phyloP scores from a whole-genome alignment of 192 early-diverging fungal species.

The Tieghemiomyces parasiticus region DNA sequence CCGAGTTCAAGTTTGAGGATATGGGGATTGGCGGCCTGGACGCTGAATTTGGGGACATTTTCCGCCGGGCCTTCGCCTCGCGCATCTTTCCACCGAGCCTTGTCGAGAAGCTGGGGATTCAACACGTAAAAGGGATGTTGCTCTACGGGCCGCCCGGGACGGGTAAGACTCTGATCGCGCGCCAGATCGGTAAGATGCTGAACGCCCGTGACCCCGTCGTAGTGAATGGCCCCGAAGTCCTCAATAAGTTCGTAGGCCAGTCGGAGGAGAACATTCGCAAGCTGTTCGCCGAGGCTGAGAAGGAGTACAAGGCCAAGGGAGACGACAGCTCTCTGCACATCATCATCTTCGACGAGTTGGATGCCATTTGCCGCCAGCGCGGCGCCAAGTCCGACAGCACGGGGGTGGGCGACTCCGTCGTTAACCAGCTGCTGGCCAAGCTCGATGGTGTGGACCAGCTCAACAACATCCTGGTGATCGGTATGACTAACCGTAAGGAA shows the following conservation, averaged over 20 bases:
- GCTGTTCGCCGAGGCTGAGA: constrained; percentile 86
- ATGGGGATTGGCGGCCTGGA: constrained; percentile 97
- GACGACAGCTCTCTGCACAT: constrained; percentile 88
- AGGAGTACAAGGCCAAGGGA: constrained; percentile 84
- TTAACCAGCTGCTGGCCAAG: constrained; percentile 95
- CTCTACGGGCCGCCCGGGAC: constrained; percentile 91
- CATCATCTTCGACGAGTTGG: constrained; percentile 98
- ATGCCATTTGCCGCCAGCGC: constrained; percentile 97
- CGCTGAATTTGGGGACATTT: constrained; percentile 83
- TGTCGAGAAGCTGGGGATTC: constrained; percentile 90
- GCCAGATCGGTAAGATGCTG: constrained; percentile 98
- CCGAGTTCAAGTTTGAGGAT: constrained; percentile 93
- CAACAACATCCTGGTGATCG: constrained; percentile 95
- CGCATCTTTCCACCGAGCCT: constrained; percentile 88
- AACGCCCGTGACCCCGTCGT: constrained; percentile 87
- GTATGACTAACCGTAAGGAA: constrained; percentile 97
- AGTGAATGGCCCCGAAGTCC: constrained; percentile 89
- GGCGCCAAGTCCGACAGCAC: constrained; percentile 83
- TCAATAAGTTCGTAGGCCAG: constrained; percentile 95
- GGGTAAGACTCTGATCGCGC: constrained; percentile 94
- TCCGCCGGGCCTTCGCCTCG: constrained; percentile 93
- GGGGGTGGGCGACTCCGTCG: constrained; percentile 91
- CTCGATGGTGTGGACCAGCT: constrained; percentile 99
- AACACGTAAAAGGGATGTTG: constrained; percentile 90
- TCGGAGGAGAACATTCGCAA: constrained; percentile 95